Conservation (phyloP, 352 stramenopile species). For the Globisporangium solare region DNA sequence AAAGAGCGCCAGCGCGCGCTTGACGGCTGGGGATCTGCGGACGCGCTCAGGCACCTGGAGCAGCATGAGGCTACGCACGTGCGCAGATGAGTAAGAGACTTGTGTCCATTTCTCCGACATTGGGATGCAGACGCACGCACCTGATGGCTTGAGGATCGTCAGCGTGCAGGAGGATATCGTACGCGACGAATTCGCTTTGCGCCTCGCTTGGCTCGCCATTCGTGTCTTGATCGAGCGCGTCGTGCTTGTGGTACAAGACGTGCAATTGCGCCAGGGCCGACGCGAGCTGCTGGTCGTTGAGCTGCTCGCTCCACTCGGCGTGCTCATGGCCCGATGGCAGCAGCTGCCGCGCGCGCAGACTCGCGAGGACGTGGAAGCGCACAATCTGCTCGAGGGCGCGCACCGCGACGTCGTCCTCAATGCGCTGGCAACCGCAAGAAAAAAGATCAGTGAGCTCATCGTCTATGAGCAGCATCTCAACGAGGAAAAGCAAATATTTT, state of each 20-base stretch:
- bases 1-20: constrained; percentile 40
- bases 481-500: no score
- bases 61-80: constrained; percentile 23
- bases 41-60: constrained; percentile 24
- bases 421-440: constrained; percentile 19
- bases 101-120: not conserved
- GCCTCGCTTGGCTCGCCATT: constrained; percentile 3
- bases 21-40: constrained; percentile 17
- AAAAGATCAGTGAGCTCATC: not conserved
- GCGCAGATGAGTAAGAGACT: not conserved
- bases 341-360: constrained; percentile 32
- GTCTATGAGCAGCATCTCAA: no score
- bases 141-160: constrained; percentile 40
- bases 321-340: constrained; percentile 18
- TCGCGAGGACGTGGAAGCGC: constrained; percentile 55
- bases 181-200: constrained; percentile 42
- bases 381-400: constrained; percentile 40
- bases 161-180: constrained; percentile 52
- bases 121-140: constrained; percentile 7
- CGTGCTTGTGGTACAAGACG: constrained; percentile 23
- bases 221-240: not conserved
- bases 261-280: constrained; percentile 57
- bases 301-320: constrained; percentile 55
- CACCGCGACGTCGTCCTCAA: constrained; percentile 28
- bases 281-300: constrained; percentile 66